A percentile compares a stretch with the other conserved stretches of the same genome.
These are phyloP conservation scores for Canavalia ensiformis DNA, from an alignment of 306 rosid species.

Conservation along the genomic window DNA sequence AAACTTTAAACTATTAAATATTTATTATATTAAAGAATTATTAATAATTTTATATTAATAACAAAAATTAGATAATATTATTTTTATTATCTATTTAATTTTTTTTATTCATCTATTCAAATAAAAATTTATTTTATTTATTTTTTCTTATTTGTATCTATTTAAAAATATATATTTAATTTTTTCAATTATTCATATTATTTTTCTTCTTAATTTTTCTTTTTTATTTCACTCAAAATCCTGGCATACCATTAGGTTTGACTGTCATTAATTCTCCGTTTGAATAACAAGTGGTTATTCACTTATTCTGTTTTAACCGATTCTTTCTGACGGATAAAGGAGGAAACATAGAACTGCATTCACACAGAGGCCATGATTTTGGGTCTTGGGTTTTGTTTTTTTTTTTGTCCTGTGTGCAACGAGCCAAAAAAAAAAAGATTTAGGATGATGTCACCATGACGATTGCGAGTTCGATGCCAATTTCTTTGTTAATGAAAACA, in stretches of 20 bases:
- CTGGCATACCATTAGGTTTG: slow-evolving; percentile 10
- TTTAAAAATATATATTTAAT: too few species aligned
- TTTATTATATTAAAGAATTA: too few species aligned
- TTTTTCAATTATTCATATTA: too few species aligned
- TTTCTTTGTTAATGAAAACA: background rate
- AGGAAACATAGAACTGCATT: slow-evolving; percentile 28
- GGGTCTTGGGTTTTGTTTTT: background rate
- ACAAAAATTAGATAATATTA: too few species aligned
- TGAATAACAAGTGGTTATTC: background rate
- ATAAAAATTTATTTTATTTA: too few species aligned
- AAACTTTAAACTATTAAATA: too few species aligned
- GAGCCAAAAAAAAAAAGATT: background rate
- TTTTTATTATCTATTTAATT: too few species aligned
- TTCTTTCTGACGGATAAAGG: background rate
- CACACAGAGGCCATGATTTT: slow-evolving; percentile 9
- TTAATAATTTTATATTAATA: too few species aligned
- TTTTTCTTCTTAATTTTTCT: background rate
- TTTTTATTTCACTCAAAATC: background rate
- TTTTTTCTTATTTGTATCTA: too few species aligned
- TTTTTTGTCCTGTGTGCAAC: background rate
- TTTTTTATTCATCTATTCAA: too few species aligned
- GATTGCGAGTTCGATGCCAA: background rate
- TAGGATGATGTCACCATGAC: background rate
- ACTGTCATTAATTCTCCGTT: background rate
- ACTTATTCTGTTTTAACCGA: background rate